Conservation (phyloP, 441 rosid genomes). For the Pelargonium myrrhifolium region DNA sequence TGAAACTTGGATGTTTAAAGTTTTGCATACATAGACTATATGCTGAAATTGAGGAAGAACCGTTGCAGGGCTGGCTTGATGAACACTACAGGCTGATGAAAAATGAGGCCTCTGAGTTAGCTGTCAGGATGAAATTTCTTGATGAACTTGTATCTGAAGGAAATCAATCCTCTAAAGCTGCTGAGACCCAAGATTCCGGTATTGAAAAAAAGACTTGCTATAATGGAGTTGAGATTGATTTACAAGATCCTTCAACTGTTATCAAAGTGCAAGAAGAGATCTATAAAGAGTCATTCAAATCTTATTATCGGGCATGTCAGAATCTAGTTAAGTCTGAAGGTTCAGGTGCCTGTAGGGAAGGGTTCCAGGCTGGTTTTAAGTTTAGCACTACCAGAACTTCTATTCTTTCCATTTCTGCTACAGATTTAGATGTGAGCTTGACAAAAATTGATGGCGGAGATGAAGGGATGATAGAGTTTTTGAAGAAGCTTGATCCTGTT, state of each 20-base stretch:
- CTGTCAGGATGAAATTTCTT: conserved; percentile 83
- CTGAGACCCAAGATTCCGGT: conserved; percentile 49
- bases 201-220: conserved; percentile 41
- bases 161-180: conserved; percentile 37
- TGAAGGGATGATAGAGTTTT: conserved; percentile 78
- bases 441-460: conserved; percentile 82
- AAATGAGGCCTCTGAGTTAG: conserved; percentile 82
- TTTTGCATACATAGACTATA: conserved; percentile 70
- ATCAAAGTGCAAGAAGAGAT: conserved; percentile 67
- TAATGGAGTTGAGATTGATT: conserved; percentile 63
- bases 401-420: conserved; percentile 74
- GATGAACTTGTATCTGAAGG: conserved; percentile 56
- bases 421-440: conserved; percentile 83
- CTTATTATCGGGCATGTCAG: conserved; percentile 89
- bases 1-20: conserved; percentile 69
- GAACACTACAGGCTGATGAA: conserved; percentile 84
- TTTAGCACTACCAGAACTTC: conserved; percentile 69
- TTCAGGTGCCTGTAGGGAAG: conserved; percentile 77
- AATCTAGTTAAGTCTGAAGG: conserved; percentile 64
- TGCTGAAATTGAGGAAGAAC: conserved; percentile 98
- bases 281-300: conserved; percentile 61
- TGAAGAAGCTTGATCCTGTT: conserved; percentile 87
- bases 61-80: conserved; percentile 99
- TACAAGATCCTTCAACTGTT: conserved; percentile 52
- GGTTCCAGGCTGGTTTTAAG: conserved; percentile 93